Evolutionary conservation across 2,329 filamentous ascomycete species (phyloP).

Genomic region (Teratosphaeria epicoccoides): DNA sequence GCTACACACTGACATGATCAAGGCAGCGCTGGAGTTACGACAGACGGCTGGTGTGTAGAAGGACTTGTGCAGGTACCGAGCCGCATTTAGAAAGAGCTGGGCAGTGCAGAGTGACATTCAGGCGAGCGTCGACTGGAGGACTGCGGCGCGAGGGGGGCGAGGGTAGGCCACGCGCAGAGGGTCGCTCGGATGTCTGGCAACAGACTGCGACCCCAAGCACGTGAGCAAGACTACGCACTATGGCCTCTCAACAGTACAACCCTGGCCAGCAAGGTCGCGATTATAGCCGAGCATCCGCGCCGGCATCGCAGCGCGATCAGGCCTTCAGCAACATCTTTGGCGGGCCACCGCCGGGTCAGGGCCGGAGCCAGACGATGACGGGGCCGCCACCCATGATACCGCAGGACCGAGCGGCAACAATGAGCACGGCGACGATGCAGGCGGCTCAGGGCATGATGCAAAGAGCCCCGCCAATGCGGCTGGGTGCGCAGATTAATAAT

Average conservation of each 20-base stretch:
- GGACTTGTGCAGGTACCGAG: neutral
- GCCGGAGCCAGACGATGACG: constrained; percentile 91
- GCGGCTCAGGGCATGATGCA: constrained; percentile 36
- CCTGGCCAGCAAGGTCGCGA: constrained; percentile 9
- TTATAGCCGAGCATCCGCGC: constrained; percentile 38
- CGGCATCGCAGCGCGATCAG: constrained; percentile 68
- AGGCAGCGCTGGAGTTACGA: neutral
- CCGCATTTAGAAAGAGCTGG: neutral
- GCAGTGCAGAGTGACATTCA: neutral
- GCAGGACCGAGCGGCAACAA: constrained; percentile 65
- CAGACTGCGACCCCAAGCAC: neutral
- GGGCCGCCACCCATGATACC: constrained; percentile 56
- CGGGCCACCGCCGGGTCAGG: constrained; percentile 62
- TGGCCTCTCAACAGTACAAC: constrained; percentile 8
- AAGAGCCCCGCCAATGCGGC: constrained; percentile 51
- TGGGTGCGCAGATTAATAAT: constrained; percentile 26
- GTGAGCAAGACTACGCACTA: constrained; percentile 3
- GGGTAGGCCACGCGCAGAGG: neutral
- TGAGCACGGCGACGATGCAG: constrained; percentile 34
- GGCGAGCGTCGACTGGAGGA: neutral
- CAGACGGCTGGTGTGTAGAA: neutral
- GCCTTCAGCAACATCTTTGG: constrained; percentile 96
- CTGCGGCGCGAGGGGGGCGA: neutral
- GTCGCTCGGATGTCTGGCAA: constrained; percentile 3
- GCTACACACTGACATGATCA: neutral